These are phyloP conservation scores for Russula compacta DNA, from an alignment of 768 basidiomycete genomes.

Conservation along the genomic window DNA sequence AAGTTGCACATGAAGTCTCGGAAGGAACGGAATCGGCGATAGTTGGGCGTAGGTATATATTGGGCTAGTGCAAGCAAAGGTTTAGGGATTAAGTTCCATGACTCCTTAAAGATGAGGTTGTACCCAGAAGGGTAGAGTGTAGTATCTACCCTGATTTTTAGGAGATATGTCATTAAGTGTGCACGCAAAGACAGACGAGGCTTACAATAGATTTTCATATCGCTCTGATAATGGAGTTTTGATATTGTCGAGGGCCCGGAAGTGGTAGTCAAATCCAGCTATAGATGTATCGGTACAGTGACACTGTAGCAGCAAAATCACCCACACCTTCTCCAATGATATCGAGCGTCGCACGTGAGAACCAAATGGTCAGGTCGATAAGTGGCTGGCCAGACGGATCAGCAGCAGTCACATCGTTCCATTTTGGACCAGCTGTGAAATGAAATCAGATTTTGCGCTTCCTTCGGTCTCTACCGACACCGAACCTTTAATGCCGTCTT, in stretches of 20 bases:
- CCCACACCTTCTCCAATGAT: constrained; percentile 23
- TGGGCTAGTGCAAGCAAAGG: constrained; percentile 13
- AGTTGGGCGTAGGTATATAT: constrained; percentile 14
- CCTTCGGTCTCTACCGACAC: not conserved
- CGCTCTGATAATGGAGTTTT: not conserved
- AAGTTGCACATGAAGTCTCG: not conserved
- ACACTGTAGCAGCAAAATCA: not conserved
- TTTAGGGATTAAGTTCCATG: constrained; percentile 13
- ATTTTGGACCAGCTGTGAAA: constrained; percentile 21
- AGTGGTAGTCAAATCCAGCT: constrained; percentile 18
- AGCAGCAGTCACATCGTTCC: constrained; percentile 19
- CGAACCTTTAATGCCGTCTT: constrained; percentile 6
- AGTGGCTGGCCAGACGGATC: not conserved
- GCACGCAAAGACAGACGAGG: not conserved
- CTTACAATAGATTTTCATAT: constrained; percentile 16
- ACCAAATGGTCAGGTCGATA: constrained; percentile 22
- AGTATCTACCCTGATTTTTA: constrained; percentile 2
- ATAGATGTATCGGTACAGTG: not conserved
- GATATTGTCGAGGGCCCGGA: constrained; percentile 10
- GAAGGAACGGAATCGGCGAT: constrained; percentile 11
- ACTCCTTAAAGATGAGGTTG: constrained; percentile 9
- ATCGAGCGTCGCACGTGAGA: constrained; percentile 23
- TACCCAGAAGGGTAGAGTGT: constrained; percentile 12
- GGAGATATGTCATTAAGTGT: not conserved
- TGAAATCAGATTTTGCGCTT: too few species aligned